Conservation (phyloP, 1,284 basidiomycete genomes). For the Leccinum subspadiceum region DNA sequence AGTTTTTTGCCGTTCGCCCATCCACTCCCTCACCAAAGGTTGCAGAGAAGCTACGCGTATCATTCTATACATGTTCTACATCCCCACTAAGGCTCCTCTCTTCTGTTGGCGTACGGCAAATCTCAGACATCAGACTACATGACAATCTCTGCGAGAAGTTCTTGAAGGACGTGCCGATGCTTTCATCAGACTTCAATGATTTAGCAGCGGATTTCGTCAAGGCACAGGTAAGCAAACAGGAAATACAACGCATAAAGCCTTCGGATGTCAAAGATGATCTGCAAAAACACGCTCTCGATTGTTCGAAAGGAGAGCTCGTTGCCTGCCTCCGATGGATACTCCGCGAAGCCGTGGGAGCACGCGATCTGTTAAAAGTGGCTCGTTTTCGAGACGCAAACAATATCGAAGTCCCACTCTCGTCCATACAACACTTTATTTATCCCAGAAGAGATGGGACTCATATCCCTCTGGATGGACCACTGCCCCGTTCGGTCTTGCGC, state of each 20-base stretch:
- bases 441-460: not conserved
- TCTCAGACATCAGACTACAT: slow-evolving; percentile 74
- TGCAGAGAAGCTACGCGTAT: slow-evolving; percentile 65
- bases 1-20: slow-evolving; percentile 81
- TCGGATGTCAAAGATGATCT: slow-evolving; percentile 83
- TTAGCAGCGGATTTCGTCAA: slow-evolving; percentile 63
- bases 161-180: slow-evolving; percentile 73
- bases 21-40: slow-evolving; percentile 86
- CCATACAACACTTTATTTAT: slow-evolving; percentile 73
- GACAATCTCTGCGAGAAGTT: slow-evolving; percentile 72
- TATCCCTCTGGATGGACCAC: slow-evolving; percentile 58
- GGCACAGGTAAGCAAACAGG: slow-evolving; percentile 49
- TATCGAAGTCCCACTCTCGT: slow-evolving; percentile 44
- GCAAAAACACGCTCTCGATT: slow-evolving; percentile 60
- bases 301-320: slow-evolving; percentile 61
- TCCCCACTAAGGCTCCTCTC: slow-evolving; percentile 73
- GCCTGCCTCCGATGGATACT: slow-evolving; percentile 80
- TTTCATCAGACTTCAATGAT: slow-evolving; percentile 61
- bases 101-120: slow-evolving; percentile 68
- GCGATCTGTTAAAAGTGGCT: slow-evolving; percentile 56
- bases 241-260: slow-evolving; percentile 74
- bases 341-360: slow-evolving; percentile 31
- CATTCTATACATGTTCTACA: slow-evolving; percentile 71
- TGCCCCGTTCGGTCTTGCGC: slow-evolving; percentile 77
- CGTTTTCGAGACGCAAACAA: slow-evolving; percentile 45